Evolutionary conservation across 345 rosid species (phyloP), one percentile per base, ranked within the genome.

Genomic region (Salix dunnii): DNA sequence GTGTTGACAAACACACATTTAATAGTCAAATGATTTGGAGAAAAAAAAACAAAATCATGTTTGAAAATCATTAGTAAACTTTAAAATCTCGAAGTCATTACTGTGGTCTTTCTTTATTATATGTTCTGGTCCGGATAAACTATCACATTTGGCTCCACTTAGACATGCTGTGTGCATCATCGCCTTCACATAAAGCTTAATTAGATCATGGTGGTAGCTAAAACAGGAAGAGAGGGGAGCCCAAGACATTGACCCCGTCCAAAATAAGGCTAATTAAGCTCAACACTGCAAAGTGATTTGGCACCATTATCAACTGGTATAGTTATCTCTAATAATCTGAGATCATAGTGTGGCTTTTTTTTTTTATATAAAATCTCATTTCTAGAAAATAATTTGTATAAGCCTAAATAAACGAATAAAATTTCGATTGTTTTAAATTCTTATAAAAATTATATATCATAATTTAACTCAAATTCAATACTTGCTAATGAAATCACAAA

Each of bases 281-380:
- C 2, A 27, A 2, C 65, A 61, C 65, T 1, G 23, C 71, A 68
- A 48, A 67, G 65, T 60, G 74, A 79, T 79, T 0, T 69, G 74
- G 74, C 75, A 66, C 81, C 66, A 72, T 66, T 17, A 20, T 55
- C 62, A n/a, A 9, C 67, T 35, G 31, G 43, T 61, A 64, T 48
- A 30, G 40, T 30, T 17, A 49, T 18, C 36, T 51, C 60, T 21
- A 36, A 20, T 5, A 8, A 63, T 55, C 40, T 6, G 6, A 20
- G 38, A 62, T 74, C n/a, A 43, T 5, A 11, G 30, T 27, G 51
- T 5, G 36, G 9, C 12, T 13, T 62, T 33, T 4, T 33, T 33
- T 33, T 33, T 33, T 0, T 0, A 0, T 5, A 5, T 5, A 0
- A 33, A 33, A 33, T 33, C 0, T 33, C 35, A 33, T 4, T 0